A percentile compares a stretch with the other conserved stretches of the same genome.
Conservation (phyloP, 768 basidiomycete species). For the Royoungia palumana region DNA sequence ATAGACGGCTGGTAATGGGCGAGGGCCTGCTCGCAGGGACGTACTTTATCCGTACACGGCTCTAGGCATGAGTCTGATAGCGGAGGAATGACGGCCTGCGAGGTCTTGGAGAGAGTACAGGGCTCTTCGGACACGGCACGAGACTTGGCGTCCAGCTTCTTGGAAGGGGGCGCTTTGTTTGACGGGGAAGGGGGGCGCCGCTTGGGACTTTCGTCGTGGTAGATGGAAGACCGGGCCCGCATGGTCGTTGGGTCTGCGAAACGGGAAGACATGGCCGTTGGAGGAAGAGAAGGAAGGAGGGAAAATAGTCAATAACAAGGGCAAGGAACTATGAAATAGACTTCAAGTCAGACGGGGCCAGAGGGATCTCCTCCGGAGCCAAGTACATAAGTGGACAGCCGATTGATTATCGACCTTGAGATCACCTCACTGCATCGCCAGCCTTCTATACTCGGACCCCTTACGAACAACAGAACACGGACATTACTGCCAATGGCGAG, state of each 20-base stretch:
- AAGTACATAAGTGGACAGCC: constrained; percentile 31
- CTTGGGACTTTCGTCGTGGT: constrained; percentile 26
- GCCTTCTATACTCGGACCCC: constrained; percentile 19
- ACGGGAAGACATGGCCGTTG: constrained; percentile 25
- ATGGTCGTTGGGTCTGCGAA: constrained; percentile 26
- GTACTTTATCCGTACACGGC: constrained; percentile 29
- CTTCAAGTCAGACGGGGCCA: constrained; percentile 24
- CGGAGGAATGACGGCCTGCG: constrained; percentile 1
- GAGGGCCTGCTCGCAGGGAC: no score
- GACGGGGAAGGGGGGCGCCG: constrained; percentile 33
- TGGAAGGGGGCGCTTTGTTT: constrained; percentile 27
- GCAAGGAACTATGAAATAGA: constrained; percentile 23
- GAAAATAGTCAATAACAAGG: constrained; percentile 5
- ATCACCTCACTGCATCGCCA: constrained; percentile 26
- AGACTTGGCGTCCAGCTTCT: constrained; percentile 32
- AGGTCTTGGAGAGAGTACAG: constrained; percentile 5
- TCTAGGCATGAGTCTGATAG: constrained; percentile 16
- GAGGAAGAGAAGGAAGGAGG: constrained; percentile 5
- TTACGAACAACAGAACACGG: constrained; percentile 1
- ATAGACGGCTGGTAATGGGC: neutral
- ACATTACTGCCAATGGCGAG: constrained; percentile 19
- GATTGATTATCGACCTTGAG: constrained; percentile 31
- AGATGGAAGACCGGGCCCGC: constrained; percentile 30
- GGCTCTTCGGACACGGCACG: constrained; percentile 31
- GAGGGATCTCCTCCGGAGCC: constrained; percentile 21